Base-by-base conservation (phyloP, 768 basidiomycete genomes). In the Postia placenta region DNA sequence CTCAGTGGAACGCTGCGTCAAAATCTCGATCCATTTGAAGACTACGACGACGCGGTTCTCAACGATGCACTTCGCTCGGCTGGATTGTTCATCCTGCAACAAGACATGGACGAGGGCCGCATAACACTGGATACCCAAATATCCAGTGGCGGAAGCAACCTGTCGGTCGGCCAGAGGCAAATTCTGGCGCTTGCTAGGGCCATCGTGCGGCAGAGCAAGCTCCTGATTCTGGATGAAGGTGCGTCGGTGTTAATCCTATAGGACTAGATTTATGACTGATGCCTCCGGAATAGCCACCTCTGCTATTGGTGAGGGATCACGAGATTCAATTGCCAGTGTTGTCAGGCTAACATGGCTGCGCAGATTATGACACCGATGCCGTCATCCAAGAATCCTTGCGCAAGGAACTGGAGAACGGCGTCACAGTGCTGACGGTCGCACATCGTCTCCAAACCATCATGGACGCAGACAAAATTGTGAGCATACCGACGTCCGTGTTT, bases 151-250 rank as follows among this genome's bases (percentile, higher is more conserved):
- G 75, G 74, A 0, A 52, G 65, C 1, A 76, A 76, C 50, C 57
- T 78, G 14, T 76, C 73, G 6, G 71, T 83, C 15, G 80, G 81
- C 5, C 76, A 83, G 58, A 66, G 79, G 11, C 81, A 83, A 60
- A 73, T 83, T 20, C 63, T 83, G 14, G 79, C 80, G 0, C 65
- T 83, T 0, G 80, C 81, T 0, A 66, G 81, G 28, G 81, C 81
- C 2, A 73, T 82, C 46, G 73, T 81, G 4, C 64, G 81, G 12
- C 63, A 67, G 37, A 79, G 75, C 57, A 81, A 79, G 54, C 55
- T 83, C 7, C 66, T 81, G 33, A 75, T 83, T 37, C 62, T 83
- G 2, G 45, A 45, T 47, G 81, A 83, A 60, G 72, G 70, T 70
- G 41, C 25, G 45, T 30, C 5, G 25, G 22, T 15, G 6, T 23